Evolutionary conservation across 495 filamentous ascomycete species (phyloP), one percentile per base, ranked within the genome.

Genomic region (Penicillium coprophilum): DNA sequence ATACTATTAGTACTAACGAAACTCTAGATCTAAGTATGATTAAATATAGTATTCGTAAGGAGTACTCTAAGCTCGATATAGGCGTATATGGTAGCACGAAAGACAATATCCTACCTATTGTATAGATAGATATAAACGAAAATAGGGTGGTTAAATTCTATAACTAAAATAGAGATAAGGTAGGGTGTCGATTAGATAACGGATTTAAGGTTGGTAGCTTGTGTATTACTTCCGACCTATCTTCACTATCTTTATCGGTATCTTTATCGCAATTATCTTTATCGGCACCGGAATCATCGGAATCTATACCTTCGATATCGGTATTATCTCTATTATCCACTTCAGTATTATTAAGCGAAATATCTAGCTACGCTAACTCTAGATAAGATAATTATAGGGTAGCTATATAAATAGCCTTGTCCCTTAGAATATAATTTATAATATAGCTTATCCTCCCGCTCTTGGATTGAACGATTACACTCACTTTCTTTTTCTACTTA

Each of bases 201-300:
- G 46, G 45, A 32, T 51, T 59, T 2, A 59, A 50, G 43, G 46
- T 34, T 51, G 30, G 51, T 4, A 59, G 51, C 46, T 46, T 2
- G 11, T 59, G 21, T 34, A 59, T 19, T 53, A 39, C 57, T 17
- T 39, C 38, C 19, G 36, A 53, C 20, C 2, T 48, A 8, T 12
- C 46, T 48, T 47, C 28, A 20, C 7, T 8, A n/a, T 43, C 40
- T 43, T 43, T 10, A 46, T 46, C n/a, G 24, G 27, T 2, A 19
- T 31, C 28, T 28, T 46, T 27, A 31, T 5, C 13, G n/a, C n/a
- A n/a, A 31, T 19, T 8, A 6, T 4, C 13, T 19, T 28, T 4
- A n/a, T 47, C 28, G 8, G 12, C n/a, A 47, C n/a, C n/a, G n/a
- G n/a, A n/a, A n/a, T n/a, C n/a, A n/a, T n/a, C n/a, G n/a, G n/a